Evolutionary conservation across 768 basidiomycete species (phyloP).

Genomic region (Mycena belliarum): DNA sequence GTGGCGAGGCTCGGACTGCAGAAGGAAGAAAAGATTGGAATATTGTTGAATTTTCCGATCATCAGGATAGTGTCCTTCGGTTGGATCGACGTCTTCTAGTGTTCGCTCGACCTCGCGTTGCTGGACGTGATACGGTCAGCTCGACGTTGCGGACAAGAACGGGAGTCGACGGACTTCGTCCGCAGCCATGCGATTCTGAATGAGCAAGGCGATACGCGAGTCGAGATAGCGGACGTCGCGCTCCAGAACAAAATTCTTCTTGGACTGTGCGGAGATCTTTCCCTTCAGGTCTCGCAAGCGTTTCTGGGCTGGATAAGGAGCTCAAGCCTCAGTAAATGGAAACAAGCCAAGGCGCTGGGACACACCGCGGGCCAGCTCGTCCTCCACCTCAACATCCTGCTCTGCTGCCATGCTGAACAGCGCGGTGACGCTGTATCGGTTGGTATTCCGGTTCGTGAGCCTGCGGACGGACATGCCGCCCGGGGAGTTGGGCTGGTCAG

Average conservation of each 20-base stretch:
- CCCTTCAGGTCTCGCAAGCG: slow-evolving; percentile 94
- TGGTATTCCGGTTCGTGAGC: slow-evolving; percentile 90
- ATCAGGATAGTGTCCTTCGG: slow-evolving; percentile 90
- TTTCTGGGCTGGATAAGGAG: slow-evolving; percentile 75
- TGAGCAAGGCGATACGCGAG: slow-evolving; percentile 93
- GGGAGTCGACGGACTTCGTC: slow-evolving; percentile 69
- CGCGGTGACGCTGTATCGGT: slow-evolving; percentile 94
- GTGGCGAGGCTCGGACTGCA: slow-evolving; percentile 97
- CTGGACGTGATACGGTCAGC: slow-evolving; percentile 38
- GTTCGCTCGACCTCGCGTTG: slow-evolving; percentile 95
- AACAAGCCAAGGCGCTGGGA: slow-evolving; percentile 16
- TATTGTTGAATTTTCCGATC: slow-evolving; percentile 95
- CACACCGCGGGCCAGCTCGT: slow-evolving; percentile 91
- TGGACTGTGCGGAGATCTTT: slow-evolving; percentile 96
- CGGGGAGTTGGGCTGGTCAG: slow-evolving; percentile 62
- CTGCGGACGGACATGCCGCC: slow-evolving; percentile 69
- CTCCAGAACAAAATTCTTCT: slow-evolving; percentile 99
- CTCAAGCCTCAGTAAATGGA: slow-evolving; percentile 3
- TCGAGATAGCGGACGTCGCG: slow-evolving; percentile 98
- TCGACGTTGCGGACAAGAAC: background rate
- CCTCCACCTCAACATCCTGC: slow-evolving; percentile 97
- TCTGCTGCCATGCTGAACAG: slow-evolving; percentile 98
- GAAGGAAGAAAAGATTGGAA: slow-evolving; percentile 97
- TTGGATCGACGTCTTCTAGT: slow-evolving; percentile 93
- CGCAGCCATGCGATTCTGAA: slow-evolving; percentile 96